Evolutionary conservation across 352 stramenopile species (phyloP).

Genomic region (Phytophthora lateralis): DNA sequence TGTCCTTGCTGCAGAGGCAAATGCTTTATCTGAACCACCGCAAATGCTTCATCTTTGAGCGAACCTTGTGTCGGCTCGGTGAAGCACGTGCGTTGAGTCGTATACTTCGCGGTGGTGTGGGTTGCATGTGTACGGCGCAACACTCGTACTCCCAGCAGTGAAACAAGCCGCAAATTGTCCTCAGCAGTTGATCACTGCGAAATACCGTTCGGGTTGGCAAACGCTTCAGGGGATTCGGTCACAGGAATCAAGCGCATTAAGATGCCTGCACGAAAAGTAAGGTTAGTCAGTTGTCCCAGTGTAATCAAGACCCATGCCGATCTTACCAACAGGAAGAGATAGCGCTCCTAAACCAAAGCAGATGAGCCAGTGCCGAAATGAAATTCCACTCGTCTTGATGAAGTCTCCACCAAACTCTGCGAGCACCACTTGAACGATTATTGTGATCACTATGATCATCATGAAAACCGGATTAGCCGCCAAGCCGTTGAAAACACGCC

Average conservation of each 20-base stretch:
- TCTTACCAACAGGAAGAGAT: constrained; percentile 73
- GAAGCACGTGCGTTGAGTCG: not conserved
- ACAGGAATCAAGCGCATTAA: constrained; percentile 81
- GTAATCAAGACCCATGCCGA: not conserved
- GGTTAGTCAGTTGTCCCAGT: constrained; percentile 1
- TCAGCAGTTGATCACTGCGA: constrained; percentile 38
- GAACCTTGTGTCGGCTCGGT: constrained; percentile 8
- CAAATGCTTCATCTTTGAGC: constrained; percentile 12
- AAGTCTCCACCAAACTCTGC: constrained; percentile 95
- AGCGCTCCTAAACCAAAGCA: constrained; percentile 67
- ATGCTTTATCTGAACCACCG: not conserved
- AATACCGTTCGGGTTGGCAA: constrained; percentile 78
- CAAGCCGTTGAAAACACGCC: constrained; percentile 94
- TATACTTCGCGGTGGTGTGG: too few species aligned
- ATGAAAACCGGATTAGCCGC: constrained; percentile 93
- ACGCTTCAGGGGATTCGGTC: constrained; percentile 63
- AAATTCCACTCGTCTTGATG: constrained; percentile 75
- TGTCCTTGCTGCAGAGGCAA: not conserved
- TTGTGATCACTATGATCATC: constrained; percentile 90
- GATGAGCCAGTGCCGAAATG: constrained; percentile 63
- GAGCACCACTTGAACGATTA: constrained; percentile 95
- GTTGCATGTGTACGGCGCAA: too few species aligned
- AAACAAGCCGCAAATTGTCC: not conserved
- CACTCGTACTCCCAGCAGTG: too few species aligned
- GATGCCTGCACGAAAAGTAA: constrained; percentile 40